phyloP scores from a whole-genome alignment of 495 filamentous ascomycete genomes.

The Aspergillus hancockii region DNA sequence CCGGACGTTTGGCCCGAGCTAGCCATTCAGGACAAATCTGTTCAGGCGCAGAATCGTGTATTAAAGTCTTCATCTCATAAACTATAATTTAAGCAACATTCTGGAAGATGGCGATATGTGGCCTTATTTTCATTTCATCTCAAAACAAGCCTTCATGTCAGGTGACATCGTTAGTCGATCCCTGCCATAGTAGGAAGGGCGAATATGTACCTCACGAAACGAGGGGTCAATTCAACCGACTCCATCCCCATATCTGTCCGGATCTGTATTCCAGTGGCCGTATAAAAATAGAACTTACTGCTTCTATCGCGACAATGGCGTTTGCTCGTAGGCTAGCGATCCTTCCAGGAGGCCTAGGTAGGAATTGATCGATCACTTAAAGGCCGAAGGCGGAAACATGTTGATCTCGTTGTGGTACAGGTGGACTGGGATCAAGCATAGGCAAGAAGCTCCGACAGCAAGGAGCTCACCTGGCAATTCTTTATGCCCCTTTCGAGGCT shows the following conservation, averaged over 20 bases:
- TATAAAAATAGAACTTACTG: neutral
- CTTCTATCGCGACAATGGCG: slow-evolving; percentile 24
- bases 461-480: slow-evolving; percentile 39
- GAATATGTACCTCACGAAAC: no score
- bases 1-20: neutral
- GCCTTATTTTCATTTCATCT: no score
- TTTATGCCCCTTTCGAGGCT: slow-evolving; percentile 45
- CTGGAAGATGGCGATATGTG: no score
- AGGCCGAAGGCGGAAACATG: slow-evolving; percentile 6
- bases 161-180: neutral
- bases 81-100: neutral
- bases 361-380: slow-evolving; percentile 4
- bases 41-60: neutral
- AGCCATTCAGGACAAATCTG: neutral
- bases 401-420: slow-evolving; percentile 18
- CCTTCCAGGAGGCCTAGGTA: slow-evolving; percentile 43
- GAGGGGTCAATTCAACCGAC: neutral
- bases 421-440: slow-evolving; percentile 42
- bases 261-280: neutral
- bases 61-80: neutral
- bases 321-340: slow-evolving; percentile 38
- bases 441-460: slow-evolving; percentile 38
- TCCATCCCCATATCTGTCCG: neutral
- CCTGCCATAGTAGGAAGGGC: neutral
- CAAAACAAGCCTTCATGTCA: neutral